These are phyloP conservation scores for Tagetes erecta DNA, from an alignment of 129 eudicot genomes.

Conservation along the genomic window DNA sequence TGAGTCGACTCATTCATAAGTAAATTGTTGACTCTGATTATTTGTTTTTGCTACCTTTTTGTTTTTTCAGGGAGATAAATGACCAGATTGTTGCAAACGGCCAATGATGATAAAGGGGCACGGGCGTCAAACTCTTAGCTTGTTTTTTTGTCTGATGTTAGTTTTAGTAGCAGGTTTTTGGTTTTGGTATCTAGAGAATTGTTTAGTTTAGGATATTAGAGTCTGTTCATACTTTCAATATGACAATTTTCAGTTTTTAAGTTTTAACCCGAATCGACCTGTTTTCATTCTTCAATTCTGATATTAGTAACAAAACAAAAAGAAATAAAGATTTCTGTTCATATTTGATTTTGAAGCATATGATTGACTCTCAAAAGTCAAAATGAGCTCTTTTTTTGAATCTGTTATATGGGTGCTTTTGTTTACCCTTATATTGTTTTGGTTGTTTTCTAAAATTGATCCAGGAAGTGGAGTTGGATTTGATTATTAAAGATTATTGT, in stretches of 20 bases:
- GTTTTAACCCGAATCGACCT: too few species aligned
- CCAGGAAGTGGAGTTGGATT: slow-evolving; percentile 62
- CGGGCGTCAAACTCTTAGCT: not conserved
- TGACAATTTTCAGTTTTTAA: too few species aligned
- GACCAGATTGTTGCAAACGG: slow-evolving; percentile 9
- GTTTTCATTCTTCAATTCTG: too few species aligned
- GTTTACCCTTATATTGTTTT: slow-evolving; percentile 4
- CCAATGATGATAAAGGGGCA: slow-evolving; percentile 14
- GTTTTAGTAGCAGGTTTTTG: slow-evolving; percentile 25
- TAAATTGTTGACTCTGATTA: not conserved
- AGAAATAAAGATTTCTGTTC: too few species aligned
- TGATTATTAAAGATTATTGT: slow-evolving; percentile 74
- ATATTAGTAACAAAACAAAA: too few species aligned
- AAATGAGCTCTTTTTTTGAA: not conserved
- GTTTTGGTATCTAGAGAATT: slow-evolving; percentile 16
- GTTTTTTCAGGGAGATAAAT: slow-evolving; percentile 34
- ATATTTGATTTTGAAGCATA: slow-evolving; percentile 1
- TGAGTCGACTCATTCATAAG: not conserved
- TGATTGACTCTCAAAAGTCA: slow-evolving; percentile 29
- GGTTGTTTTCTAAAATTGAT: slow-evolving; percentile 19
- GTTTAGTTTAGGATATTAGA: slow-evolving; percentile 16
- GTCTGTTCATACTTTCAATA: too few species aligned
- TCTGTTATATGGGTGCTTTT: not conserved
- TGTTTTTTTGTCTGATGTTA: slow-evolving; percentile 33
- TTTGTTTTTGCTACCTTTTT: not conserved